Base-by-base conservation (phyloP, 352 stramenopile species). In the Globisporangium heterothallicum region DNA sequence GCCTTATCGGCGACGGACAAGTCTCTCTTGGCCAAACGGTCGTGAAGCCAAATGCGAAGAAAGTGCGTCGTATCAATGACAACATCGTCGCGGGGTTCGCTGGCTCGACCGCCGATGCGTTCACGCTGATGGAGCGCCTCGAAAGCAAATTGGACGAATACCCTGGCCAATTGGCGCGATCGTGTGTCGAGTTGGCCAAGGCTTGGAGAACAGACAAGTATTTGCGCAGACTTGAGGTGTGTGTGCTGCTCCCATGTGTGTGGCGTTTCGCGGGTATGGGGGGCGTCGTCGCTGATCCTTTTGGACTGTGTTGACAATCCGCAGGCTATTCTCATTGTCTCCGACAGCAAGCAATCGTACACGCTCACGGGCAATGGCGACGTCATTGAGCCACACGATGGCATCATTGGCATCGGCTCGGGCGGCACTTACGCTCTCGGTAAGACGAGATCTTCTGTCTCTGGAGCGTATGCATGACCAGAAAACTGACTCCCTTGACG, bases 191-290 rank as follows among this genome's bases (percentile, higher is more conserved):
- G 66, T 74, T 99, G n/a, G 97, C 96, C 42, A 99, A 99, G 72
- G 94, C 85, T 32, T 99, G 97, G 97, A 81, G 97, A 60, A 99
- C 96, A 55, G 96, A 99, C 73, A 99, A 99, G 74, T 99, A 99
- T 68, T 71, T 99, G 51, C 81, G 96, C 58, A 78, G 86, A 51
- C 78, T 99, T 21, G 96, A 99, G 71, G 92, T 78, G 49, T 30
- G 59, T 36, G 18, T 22, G 16, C 35, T 26, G 22, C 1, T 9
- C 3, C 12, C 19, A 18, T 49, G 16, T 47, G n/a, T 19, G 25
- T 32, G 13, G 22, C 27, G 35, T 25, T 13, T 22, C n/a, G 8
- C n/a, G 7, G 5, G 25, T 18, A 4, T 32, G 6, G 13, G 82
- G 3, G 10, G 12, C n/a, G 43, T 50, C 3, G 0, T 8, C 16